Conservation (phyloP, 2,329 filamentous ascomycete genomes). For the Lomentospora prolificans region DNA sequence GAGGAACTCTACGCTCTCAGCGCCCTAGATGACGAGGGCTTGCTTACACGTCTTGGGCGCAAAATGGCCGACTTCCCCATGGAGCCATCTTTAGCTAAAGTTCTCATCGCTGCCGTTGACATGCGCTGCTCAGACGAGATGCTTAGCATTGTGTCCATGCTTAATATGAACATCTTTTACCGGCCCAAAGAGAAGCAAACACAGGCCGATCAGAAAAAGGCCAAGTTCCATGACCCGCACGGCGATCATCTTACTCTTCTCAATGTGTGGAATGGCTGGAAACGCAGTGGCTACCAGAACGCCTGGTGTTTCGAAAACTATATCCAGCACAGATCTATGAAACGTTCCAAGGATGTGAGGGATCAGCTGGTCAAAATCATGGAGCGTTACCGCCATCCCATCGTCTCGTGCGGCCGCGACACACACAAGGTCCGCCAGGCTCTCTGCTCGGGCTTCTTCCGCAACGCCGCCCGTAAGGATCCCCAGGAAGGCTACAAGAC, state of each 20-base stretch:
- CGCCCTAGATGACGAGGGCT: slow-evolving; percentile 87
- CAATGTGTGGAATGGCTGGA: slow-evolving; percentile 98
- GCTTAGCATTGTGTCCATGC: slow-evolving; percentile 88
- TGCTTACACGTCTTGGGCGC: slow-evolving; percentile 80
- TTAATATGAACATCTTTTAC: slow-evolving; percentile 85
- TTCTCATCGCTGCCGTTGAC: slow-evolving; percentile 79
- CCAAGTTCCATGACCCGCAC: slow-evolving; percentile 91
- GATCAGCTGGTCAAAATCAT: slow-evolving; percentile 91
- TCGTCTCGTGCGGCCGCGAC: slow-evolving; percentile 78
- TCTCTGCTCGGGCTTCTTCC: slow-evolving; percentile 89
- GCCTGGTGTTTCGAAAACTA: slow-evolving; percentile 98
- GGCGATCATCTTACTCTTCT: slow-evolving; percentile 91
- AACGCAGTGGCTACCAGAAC: slow-evolving; percentile 67
- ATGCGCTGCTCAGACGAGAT: slow-evolving; percentile 88
- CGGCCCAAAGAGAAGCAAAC: slow-evolving; percentile 95
- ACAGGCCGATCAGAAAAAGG: slow-evolving; percentile 93
- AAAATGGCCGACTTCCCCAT: slow-evolving; percentile 99
- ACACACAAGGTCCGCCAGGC: slow-evolving; percentile 82
- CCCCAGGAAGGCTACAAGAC: slow-evolving; percentile 97
- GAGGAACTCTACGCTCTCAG: slow-evolving; percentile 91
- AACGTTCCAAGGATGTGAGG: slow-evolving; percentile 81
- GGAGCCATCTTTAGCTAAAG: slow-evolving; percentile 86
- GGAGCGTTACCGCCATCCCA: slow-evolving; percentile 74
- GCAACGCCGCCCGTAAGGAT: slow-evolving; percentile 88
- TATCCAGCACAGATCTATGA: slow-evolving; percentile 84